A percentile compares a stretch with the other conserved stretches of the same genome.
These are phyloP conservation scores for Pythium pyrilobum DNA, from an alignment of 352 stramenopile species.

Conservation along the genomic window DNA sequence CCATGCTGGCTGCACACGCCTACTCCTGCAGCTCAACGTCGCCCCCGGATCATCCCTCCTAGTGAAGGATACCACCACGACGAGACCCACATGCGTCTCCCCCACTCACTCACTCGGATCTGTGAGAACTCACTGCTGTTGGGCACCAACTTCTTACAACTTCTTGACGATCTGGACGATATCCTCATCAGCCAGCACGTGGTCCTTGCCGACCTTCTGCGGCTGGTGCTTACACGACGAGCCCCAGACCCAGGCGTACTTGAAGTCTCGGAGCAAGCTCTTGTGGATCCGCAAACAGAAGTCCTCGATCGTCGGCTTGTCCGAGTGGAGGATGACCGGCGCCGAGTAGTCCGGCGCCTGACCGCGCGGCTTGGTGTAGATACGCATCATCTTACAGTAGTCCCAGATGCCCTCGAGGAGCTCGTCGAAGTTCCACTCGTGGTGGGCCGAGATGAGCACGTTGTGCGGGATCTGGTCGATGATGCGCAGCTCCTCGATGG, in stretches of 20 bases:
- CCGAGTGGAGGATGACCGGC: constrained; percentile 96
- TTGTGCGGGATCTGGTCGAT: constrained; percentile 98
- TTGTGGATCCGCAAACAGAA: constrained; percentile 95
- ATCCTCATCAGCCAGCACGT: constrained; percentile 97
- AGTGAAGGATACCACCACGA: no score
- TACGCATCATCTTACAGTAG: constrained; percentile 97
- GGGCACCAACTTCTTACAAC: constrained; percentile 37
- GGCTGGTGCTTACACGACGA: constrained; percentile 97
- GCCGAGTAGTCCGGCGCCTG: constrained; percentile 95
- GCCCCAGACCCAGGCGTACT: constrained; percentile 98
- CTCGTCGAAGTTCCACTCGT: constrained; percentile 98
- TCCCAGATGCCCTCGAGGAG: constrained; percentile 97
- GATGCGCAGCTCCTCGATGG: constrained; percentile 98
- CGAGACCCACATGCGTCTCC: background rate
- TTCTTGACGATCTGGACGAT: constrained; percentile 99
- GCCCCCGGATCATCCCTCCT: no score
- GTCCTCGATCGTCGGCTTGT: constrained; percentile 94
- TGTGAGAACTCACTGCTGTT: background rate
- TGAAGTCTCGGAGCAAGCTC: constrained; percentile 84
- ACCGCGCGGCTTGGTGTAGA: constrained; percentile 98
- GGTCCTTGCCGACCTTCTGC: constrained; percentile 98
- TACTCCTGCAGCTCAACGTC: no score
- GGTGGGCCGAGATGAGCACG: constrained; percentile 95
- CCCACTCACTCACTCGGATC: background rate
- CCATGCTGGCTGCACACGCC: no score